Base-by-base conservation (phyloP, 306 rosid species). In the Rosa persica region DNA sequence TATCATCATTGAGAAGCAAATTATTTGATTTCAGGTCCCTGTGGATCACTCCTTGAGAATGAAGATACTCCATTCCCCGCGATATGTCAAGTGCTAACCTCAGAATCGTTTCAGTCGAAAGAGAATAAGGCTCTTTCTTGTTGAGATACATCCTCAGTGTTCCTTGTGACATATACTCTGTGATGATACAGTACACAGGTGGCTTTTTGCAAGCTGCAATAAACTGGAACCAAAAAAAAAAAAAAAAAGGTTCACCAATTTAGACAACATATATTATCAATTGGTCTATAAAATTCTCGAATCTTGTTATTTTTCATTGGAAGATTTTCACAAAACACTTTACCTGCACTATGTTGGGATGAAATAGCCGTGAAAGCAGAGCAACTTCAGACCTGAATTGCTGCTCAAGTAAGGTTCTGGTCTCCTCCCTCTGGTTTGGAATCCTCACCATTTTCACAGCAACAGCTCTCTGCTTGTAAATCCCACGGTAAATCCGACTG, bases 131-230 rank as follows among this genome's bases (percentile, higher is more conserved):
- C 85, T 92, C 98, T 82, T 92, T 94, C 90, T 94, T 94, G 90
- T 94, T 94, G 60, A 94, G 89, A 83, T 94, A 94, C 98, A 94
- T 94, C 86, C 98, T 94, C 84, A 92, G 85, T 34, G 97, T 94
- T 79, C 98, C 98, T 89, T 94, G 96, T 80, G 98, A 94, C 98
- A 94, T 94, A 89, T 94, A 94, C 78, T 94, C 98, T 67, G 98
- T 92, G 79, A 94, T 94, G 73, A 92, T 94, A 80, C 98, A 92
- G 86, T 92, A 94, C 73, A 94, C 98, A 0, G 97, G 98, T 6
- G 98, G 98, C 89, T 94, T 94, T 81, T 89, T 89, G 87, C 98
- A 90, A 17, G 98, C 98, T 83, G 98, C 98, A 82, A 94, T 90
- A 81, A 94, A 94, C 98, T 94, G 90, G 23, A 76, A 71, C 30